These are phyloP conservation scores for Parietaria judaica DNA, from an alignment of 306 rosid species.

Conservation along the genomic window DNA sequence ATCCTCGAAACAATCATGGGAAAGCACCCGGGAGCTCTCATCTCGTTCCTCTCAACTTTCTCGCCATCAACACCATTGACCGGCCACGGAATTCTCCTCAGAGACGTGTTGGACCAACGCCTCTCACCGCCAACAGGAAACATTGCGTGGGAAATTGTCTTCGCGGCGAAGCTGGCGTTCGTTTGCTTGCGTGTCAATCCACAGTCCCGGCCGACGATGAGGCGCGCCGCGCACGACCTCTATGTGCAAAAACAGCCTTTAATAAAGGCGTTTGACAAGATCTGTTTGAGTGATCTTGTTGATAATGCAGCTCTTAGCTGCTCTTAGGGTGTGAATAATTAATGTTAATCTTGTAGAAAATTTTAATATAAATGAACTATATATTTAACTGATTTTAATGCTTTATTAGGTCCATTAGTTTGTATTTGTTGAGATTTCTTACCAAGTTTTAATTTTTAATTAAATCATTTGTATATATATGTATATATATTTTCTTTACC, in stretches of 20 bases:
- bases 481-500: neutral
- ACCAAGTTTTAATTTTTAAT: too few relatives aligned
- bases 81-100: slow-evolving; percentile 1
- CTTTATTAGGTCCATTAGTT: too few relatives aligned
- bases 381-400: too few relatives aligned
- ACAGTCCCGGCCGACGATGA: slow-evolving; percentile 22
- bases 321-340: neutral
- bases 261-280: neutral
- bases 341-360: neutral
- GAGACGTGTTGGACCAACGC: slow-evolving; percentile 18
- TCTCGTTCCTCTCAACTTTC: slow-evolving; percentile 4
- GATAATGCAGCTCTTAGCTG: neutral
- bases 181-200: slow-evolving; percentile 17
- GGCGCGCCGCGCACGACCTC: slow-evolving; percentile 8
- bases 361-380: neutral
- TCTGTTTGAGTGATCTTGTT: neutral
- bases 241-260: neutral
- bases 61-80: slow-evolving; percentile 10
- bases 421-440: too few relatives aligned
- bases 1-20: slow-evolving; percentile 19
- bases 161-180: slow-evolving; percentile 16
- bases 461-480: neutral
- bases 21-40: slow-evolving; percentile 22
- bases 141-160: slow-evolving; percentile 13
- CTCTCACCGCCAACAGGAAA: slow-evolving; percentile 4